Evolutionary conservation across 805 yeast species (phyloP).

Genomic region (Cyberlindnera veronae): DNA sequence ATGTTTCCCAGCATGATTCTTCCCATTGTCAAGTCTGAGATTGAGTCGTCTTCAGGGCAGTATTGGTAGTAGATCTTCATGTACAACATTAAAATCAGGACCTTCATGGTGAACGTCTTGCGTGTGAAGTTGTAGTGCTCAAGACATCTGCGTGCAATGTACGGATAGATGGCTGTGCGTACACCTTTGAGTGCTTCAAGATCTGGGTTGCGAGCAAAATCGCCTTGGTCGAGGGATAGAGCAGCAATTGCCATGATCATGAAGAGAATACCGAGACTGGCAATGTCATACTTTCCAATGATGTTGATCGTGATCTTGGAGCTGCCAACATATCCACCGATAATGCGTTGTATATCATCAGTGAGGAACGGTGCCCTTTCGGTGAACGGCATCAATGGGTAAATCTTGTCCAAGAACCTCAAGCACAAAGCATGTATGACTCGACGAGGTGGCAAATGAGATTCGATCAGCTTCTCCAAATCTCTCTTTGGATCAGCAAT

Average conservation of each 20-base stretch:
- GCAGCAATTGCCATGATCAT: slow-evolving; percentile 20
- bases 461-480: slow-evolving; percentile 11
- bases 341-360: slow-evolving; percentile 12
- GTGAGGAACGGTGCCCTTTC: slow-evolving; percentile 17
- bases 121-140: slow-evolving; percentile 46
- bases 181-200: slow-evolving; percentile 2
- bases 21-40: slow-evolving; percentile 45
- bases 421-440: slow-evolving; percentile 11
- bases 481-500: not conserved
- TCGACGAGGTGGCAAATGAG: slow-evolving; percentile 18
- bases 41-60: slow-evolving; percentile 57
- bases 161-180: slow-evolving; percentile 5
- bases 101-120: slow-evolving; percentile 39
- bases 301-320: slow-evolving; percentile 6
- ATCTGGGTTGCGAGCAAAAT: slow-evolving; percentile 9
- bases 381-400: slow-evolving; percentile 26
- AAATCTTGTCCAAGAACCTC: slow-evolving; percentile 24
- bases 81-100: slow-evolving; percentile 48
- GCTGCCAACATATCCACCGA: slow-evolving; percentile 10
- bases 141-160: slow-evolving; percentile 35
- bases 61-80: slow-evolving; percentile 43
- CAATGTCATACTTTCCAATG: slow-evolving; percentile 15
- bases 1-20: slow-evolving; percentile 44
- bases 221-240: slow-evolving; percentile 16
- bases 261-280: slow-evolving; percentile 19